Base-by-base conservation (phyloP, 2,329 filamentous ascomycete genomes). In the Fusarium pseudograminearum region DNA sequence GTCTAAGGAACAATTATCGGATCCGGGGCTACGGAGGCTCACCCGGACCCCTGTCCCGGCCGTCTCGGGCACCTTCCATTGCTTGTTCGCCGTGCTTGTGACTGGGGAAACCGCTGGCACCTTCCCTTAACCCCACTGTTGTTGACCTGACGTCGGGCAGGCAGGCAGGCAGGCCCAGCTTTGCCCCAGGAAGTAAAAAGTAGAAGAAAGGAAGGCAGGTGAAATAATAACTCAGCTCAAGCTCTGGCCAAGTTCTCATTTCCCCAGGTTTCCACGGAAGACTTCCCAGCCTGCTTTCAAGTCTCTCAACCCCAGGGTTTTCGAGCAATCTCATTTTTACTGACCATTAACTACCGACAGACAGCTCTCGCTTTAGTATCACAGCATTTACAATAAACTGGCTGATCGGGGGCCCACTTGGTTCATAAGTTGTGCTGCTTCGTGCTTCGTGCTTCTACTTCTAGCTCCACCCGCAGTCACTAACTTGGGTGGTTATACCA, bases 111-210 rank as follows among this genome's bases (percentile, higher is more conserved):
- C 51, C 57, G 34, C 63, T 63, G 54, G 45, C 47, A 58, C 51
- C 58, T 58, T 60, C 70, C 47, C 41, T 69, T 40, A 52, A 57
- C 69, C 71, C 69, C 71, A 57, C 70, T 68, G 69, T 63, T 45
- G 50, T 67, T 48, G 45, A 33, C 33, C 60, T 65, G 48, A 46
- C n/a, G n/a, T 65, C 48, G 28, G 51, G 36, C 24, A 62, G 57
- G 34, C 42, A 58, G 31, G 36, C n/a, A 36, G 9, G 26, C 26
- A 1, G 8, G 10, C 15, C 44, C 40, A 15, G 34, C 4, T 40
- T 46, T 34, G 46, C 34, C 40, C 16, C 38, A 53, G 45, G 16
- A 28, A 65, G 36, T 40, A 26, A 31, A 20, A 31, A 33, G 52
- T 14, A 41, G 22, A 34, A 18, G 28, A 14, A 31, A 58, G 22